Evolutionary conservation across 2,329 filamentous ascomycete genomes (phyloP).

Genomic region (Colletotrichum musicola): DNA sequence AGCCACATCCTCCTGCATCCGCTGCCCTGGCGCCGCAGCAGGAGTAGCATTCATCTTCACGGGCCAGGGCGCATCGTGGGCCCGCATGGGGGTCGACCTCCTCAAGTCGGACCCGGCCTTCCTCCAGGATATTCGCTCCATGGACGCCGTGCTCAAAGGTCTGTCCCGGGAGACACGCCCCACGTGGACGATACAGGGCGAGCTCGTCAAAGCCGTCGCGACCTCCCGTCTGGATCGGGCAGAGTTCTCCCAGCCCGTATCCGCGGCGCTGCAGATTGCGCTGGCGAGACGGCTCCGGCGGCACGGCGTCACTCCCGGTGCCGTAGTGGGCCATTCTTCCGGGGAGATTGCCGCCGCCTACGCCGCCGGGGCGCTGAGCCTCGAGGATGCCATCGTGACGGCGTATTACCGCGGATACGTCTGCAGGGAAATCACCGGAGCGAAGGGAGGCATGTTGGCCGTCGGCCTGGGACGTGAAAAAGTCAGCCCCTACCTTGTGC

Average conservation of each 20-base stretch:
- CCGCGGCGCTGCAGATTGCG: conserved; percentile 66
- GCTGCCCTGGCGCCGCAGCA: conserved; percentile 22
- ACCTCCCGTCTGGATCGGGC: conserved; percentile 40
- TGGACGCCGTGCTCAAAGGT: conserved; percentile 39
- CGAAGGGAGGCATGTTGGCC: conserved; percentile 51
- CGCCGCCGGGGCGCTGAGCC: conserved; percentile 45
- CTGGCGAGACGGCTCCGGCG: conserved; percentile 51
- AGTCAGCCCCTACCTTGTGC: not conserved
- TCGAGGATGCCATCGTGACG: conserved; percentile 47
- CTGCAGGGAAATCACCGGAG: conserved; percentile 26
- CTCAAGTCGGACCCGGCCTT: conserved; percentile 31
- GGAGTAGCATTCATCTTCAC: conserved; percentile 50
- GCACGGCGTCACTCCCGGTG: conserved; percentile 45
- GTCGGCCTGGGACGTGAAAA: conserved; percentile 44
- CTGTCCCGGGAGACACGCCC: conserved; percentile 43
- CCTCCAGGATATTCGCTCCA: conserved; percentile 22
- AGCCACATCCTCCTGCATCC: conserved; percentile 37
- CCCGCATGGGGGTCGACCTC: conserved; percentile 53
- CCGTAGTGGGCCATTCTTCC: conserved; percentile 54
- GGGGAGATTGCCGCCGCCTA: conserved; percentile 58
- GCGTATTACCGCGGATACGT: conserved; percentile 51
- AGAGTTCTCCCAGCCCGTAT: conserved; percentile 60
- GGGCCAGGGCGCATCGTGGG: conserved; percentile 61
- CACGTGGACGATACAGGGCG: conserved; percentile 41
- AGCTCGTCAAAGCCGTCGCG: conserved; percentile 13